Base-by-base conservation (phyloP, 31 red algal species). In the Endocladia muricata region DNA sequence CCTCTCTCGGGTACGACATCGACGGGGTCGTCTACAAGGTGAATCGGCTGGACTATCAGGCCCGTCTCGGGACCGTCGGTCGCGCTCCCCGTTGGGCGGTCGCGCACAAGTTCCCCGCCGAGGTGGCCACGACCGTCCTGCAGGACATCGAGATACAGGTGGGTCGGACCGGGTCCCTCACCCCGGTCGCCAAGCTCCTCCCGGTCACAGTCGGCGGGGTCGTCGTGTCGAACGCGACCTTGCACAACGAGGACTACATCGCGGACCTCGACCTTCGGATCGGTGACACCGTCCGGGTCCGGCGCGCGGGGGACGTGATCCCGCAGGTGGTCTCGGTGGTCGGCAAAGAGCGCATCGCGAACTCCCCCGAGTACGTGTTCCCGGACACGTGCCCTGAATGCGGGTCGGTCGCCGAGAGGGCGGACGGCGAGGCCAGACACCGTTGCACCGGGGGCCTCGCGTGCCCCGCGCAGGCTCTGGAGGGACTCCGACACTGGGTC, bases 21-120 rank as follows among this genome's bases (percentile, higher is more conserved):
- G 84, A 88, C 52, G 84, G 84, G 21, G 70, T 73, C 35, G 84
- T 88, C 2, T 31, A 71, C 15, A 88, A 86, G 72, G 30, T 88
- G 32, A 51, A 85, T 59, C 63, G 77, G 6, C 33, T 54, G 15
- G 79, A 15, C 37, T 26, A 34, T 25, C 82, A 52, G 3, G 26
- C 3, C 1, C 41, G 48, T 19, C 47, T 85, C 42, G 84, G 84
- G 39, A 22, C 29, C 2, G 69, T 67, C 31, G 49, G 44, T 30
- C 51, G 57, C 7, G 51, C 57, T 17, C 72, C 72, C 7, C 72
- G 72, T 33, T 76, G 72, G 72, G 72, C 72, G 13, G 23, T n/a
- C 13, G 72, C 72, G 9, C 31, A 29, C 29, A 76, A 76, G 31
- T 68, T 68, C 29, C 72, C 57, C 13, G 22, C 72, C 23, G 65